Conservation (phyloP, 1,284 basidiomycete species). For the Leccinum griseonigrum region DNA sequence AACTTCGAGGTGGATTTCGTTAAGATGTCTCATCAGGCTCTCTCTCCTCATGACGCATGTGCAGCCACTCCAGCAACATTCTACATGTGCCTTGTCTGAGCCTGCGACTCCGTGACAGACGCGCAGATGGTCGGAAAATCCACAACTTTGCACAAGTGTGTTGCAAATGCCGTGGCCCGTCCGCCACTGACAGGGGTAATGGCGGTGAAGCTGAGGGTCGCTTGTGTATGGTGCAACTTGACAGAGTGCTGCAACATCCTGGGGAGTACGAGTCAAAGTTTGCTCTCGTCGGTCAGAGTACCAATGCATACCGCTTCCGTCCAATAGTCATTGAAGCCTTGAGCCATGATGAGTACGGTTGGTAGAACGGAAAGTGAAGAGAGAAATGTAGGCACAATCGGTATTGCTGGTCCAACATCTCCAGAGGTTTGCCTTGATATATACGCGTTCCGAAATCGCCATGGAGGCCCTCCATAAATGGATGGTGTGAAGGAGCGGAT, state of each 20-base stretch:
- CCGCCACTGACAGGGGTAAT: conserved; percentile 20
- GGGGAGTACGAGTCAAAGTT: conserved; percentile 5
- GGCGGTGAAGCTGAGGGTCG: conserved; percentile 5
- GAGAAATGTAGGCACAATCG: conserved; percentile 1
- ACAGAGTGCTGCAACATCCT: conserved; percentile 13
- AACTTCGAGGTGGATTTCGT: conserved; percentile 27
- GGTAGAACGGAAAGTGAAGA: not conserved
- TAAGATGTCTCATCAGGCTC: conserved; percentile 28
- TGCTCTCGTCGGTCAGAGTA: not conserved
- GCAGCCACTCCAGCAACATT: conserved; percentile 22
- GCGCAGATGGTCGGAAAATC: conserved; percentile 29
- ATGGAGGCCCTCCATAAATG: conserved; percentile 26
- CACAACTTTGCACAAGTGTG: conserved; percentile 1
- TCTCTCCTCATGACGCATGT: conserved; percentile 26
- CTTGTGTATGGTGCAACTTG: not conserved
- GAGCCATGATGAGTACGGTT: conserved; percentile 16
- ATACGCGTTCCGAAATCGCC: conserved; percentile 14
- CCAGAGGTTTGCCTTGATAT: conserved; percentile 14
- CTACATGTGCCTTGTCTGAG: conserved; percentile 13
- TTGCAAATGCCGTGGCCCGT: conserved; percentile 1
- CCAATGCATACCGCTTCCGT: conserved; percentile 12
- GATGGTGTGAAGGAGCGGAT: conserved; percentile 16
- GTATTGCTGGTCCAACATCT: conserved; percentile 10
- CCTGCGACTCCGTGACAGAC: conserved; percentile 16
- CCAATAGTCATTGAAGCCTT: conserved; percentile 12